Evolutionary conservation across 805 yeast genomes (phyloP).

Genomic region (Torulaspora quercuum): DNA sequence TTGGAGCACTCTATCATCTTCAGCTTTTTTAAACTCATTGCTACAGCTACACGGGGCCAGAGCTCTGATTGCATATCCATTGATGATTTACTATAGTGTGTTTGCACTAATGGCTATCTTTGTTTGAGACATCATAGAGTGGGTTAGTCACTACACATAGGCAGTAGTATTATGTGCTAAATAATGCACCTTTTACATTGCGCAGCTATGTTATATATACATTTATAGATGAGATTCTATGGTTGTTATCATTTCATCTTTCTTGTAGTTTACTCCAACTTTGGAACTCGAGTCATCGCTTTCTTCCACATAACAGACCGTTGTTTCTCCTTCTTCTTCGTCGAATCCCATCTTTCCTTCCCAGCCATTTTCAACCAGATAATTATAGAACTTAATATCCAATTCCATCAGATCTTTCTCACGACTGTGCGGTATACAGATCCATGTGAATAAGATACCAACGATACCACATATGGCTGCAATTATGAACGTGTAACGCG

Average conservation of each 20-base stretch:
- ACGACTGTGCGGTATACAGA: slow-evolving; percentile 63
- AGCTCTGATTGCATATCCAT: slow-evolving; percentile 87
- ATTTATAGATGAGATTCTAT: slow-evolving; percentile 8
- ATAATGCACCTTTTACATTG: too few species aligned
- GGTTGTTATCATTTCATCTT: slow-evolving; percentile 8
- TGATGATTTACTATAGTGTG: slow-evolving; percentile 85
- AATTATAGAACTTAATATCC: slow-evolving; percentile 60
- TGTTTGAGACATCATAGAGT: too few species aligned
- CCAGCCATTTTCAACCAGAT: slow-evolving; percentile 59
- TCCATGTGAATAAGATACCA: slow-evolving; percentile 57
- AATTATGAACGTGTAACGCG: slow-evolving; percentile 72
- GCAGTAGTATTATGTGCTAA: too few species aligned
- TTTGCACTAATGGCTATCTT: slow-evolving; percentile 96
- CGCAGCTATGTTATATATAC: too few species aligned
- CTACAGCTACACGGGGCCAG: slow-evolving; percentile 81
- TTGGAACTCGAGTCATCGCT: slow-evolving; percentile 1
- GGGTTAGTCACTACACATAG: background rate
- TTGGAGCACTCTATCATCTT: slow-evolving; percentile 93
- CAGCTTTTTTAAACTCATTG: slow-evolving; percentile 87
- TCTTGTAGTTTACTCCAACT: slow-evolving; percentile 6
- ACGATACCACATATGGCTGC: slow-evolving; percentile 68
- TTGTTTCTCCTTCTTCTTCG: slow-evolving; percentile 9
- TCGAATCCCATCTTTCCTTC: slow-evolving; percentile 41
- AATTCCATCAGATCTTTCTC: slow-evolving; percentile 68
- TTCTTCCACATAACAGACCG: slow-evolving; percentile 2